Evolutionary conservation across 768 basidiomycete species (phyloP).

Genomic region (Lactarius vividus): DNA sequence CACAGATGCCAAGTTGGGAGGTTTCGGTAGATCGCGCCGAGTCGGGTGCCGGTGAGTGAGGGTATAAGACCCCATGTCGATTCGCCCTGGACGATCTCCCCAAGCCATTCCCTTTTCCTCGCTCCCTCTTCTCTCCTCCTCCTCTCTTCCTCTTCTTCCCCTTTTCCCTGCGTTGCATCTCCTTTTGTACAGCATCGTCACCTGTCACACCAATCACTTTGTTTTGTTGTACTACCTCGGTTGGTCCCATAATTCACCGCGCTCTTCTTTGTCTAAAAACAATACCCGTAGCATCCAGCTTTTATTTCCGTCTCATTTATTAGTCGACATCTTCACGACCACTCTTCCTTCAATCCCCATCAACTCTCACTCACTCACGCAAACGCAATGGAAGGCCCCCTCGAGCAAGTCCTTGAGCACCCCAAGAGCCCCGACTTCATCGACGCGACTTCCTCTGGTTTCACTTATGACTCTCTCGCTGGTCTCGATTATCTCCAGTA

Average conservation of each 20-base stretch:
- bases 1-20: constrained; percentile 22
- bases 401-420: constrained; percentile 48
- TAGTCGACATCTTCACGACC: constrained; percentile 30
- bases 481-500: constrained; percentile 65
- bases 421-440: constrained; percentile 51
- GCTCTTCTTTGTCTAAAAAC: constrained; percentile 8
- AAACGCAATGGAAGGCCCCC: constrained; percentile 46
- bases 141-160: constrained; percentile 26
- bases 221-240: constrained; percentile 32
- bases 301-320: constrained; percentile 31
- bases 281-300: constrained; percentile 21
- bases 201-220: constrained; percentile 39
- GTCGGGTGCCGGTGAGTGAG: background rate
- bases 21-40: constrained; percentile 21
- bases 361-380: constrained; percentile 15
- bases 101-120: constrained; percentile 23
- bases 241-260: constrained; percentile 28
- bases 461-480: constrained; percentile 45
- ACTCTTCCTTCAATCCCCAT: constrained; percentile 18
- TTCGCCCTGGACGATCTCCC: constrained; percentile 15
- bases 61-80: constrained; percentile 18
- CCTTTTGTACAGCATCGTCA: constrained; percentile 34
- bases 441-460: constrained; percentile 39
- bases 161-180: constrained; percentile 13
- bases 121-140: constrained; percentile 26